Base-by-base conservation (phyloP, 23 red algal species). In the Gracilaria caudata region DNA sequence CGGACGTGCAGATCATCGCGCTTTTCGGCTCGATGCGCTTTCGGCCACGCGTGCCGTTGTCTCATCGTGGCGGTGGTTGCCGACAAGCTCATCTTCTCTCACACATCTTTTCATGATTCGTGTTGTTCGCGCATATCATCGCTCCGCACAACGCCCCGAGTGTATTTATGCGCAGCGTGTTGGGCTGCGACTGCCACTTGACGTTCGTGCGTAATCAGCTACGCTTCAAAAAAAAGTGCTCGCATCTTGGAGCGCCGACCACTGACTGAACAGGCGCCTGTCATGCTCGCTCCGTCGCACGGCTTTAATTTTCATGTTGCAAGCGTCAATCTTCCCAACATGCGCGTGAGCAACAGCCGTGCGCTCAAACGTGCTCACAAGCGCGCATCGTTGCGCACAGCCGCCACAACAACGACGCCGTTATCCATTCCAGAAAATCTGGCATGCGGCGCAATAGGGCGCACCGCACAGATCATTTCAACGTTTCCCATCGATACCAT, bases 401-500 rank as follows among this genome's bases (percentile, higher is more conserved):
- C 37, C 32, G 38, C 39, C 5, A 14, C 38, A 33, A 24, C 38
- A 2, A 47, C 37, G 1, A 29, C 1, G 19, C 19, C 38, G 10
- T 41, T 89, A 16, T 55, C 85, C 51, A 33, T 89, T 33, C 26
- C 85, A 0, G 41, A 91, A 43, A 93, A 86, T 70, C 73, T 93
- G 14, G 73, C 82, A 7, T 85, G 81, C 83, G 80, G 82, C 0
- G 96, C 96, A 3, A 79, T 95, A 8, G 96, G 81, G 9, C 89
- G 96, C 41, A 80, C 84, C 1, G 92, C 82, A 26, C 90, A 93
- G 45, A 92, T 92, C 19, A 24, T 91, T 23, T 70, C 82, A 33
- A 93, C 85, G 26, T 98, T 88, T 59, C 96, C 96, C 12, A 57
- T 98, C 38, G 96, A 98, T 57, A 98, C 96, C 16, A 79, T 98